Base-by-base conservation (phyloP, 805 yeast species). In the Priceomyces melissophilus region DNA sequence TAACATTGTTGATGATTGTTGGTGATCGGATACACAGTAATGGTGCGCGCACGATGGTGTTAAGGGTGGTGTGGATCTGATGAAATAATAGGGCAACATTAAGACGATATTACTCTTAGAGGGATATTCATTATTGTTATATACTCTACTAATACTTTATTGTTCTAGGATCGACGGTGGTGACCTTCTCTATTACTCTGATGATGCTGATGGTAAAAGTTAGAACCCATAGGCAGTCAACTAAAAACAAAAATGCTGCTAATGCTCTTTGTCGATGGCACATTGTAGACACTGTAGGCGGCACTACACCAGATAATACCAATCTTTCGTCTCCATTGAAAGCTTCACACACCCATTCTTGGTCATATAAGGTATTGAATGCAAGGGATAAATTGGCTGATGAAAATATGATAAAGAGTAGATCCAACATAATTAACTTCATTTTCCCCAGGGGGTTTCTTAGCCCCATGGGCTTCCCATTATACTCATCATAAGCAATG, bases 401-500 rank as follows among this genome's bases (percentile, higher is more conserved):
- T 11, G 89, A 81, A 55, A 90, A 87, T 15, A 91, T 89, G 47
- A 93, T 87, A 61, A 93, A 88, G 26, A 91, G 64, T 32, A 91
- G 68, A 58, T 93, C 99, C 50, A 89, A 69, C 69, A 89, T 69
- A 45, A 91, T 78, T 43, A 91, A 73, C 54, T 86, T 75, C 71
- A 93, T 76, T 58, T 93, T 93, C 16, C 85, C 87, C 44, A 78
- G 69, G 0, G 97, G 95, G 46, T 87, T 78, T 50, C 99, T 75
- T 34, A 93, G 70, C 0, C 99, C 99, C 37, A 93, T 61, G 0
- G 98, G 99, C 57, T 87, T 84, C 10, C 96, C 95, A 16, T 82
- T 76, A 61, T 87, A 91, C 61, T 93, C 99, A 61, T 93, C 98
- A 54, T 80, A 81, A 2, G 96, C 81, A 58, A 91, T 87, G 61